A percentile compares a stretch with the other conserved stretches of the same genome.
Conservation (phyloP, 148 eudicot genomes). For the Rhododendron griersonianum region DNA sequence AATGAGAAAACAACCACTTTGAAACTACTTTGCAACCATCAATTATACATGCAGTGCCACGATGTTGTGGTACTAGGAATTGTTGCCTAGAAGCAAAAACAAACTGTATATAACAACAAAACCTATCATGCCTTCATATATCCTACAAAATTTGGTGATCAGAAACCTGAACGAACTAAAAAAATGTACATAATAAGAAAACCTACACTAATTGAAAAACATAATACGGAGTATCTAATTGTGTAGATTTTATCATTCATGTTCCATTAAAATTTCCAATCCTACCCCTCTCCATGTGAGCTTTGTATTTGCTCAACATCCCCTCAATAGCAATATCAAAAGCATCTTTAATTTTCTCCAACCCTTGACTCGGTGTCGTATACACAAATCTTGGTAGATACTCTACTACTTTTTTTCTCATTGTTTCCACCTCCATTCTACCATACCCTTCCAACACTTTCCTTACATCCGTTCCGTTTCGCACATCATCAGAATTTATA, state of each 20-base stretch:
- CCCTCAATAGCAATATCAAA: neutral
- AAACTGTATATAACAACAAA: no score
- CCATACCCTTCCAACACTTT: neutral
- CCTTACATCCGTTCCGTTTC: neutral
- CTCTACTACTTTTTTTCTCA: neutral
- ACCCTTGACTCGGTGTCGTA: neutral
- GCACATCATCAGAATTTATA: neutral
- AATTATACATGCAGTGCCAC: no score
- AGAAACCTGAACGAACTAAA: neutral
- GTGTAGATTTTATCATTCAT: neutral
- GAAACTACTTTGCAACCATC: no score
- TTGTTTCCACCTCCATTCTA: neutral
- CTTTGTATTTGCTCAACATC: neutral
- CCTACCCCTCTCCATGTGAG: neutral
- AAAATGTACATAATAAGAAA: no score
- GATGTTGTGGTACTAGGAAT: no score
- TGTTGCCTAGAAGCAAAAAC: no score
- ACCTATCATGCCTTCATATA: no score
- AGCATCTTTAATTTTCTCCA: neutral
- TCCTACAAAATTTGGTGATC: neutral
- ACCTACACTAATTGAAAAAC: neutral
- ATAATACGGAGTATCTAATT: neutral
- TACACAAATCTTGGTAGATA: neutral
- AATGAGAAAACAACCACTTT: no score
- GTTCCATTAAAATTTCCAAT: neutral